These are phyloP conservation scores for Cladophialophora psammophila DNA, from an alignment of 2,329 filamentous ascomycete genomes.

Conservation along the genomic window DNA sequence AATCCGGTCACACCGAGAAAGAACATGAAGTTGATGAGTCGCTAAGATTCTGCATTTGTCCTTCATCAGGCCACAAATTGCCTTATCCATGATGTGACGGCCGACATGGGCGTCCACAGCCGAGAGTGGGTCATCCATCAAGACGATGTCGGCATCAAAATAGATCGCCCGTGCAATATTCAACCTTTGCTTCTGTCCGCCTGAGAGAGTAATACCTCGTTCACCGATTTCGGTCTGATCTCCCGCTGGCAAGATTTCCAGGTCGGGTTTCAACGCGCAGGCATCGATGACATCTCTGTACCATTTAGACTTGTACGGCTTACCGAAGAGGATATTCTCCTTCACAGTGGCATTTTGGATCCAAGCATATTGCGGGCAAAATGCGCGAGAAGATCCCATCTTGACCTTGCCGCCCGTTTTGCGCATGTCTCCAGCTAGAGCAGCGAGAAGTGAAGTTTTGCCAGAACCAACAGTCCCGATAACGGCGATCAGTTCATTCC, in stretches of 20 bases:
- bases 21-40: constrained; percentile 93
- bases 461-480: constrained; percentile 90
- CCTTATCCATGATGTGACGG: constrained; percentile 84
- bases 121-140: constrained; percentile 71
- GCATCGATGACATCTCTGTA: constrained; percentile 84
- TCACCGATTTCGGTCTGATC: constrained; percentile 94
- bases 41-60: constrained; percentile 90
- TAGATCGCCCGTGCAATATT: constrained; percentile 86
- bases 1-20: constrained; percentile 88
- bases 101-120: constrained; percentile 65
- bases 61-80: constrained; percentile 85
- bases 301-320: constrained; percentile 76
- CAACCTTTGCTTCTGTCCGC: constrained; percentile 91
- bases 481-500: constrained; percentile 67
- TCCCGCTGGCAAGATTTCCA: constrained; percentile 90
- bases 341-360: constrained; percentile 90
- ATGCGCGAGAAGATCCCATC: constrained; percentile 81
- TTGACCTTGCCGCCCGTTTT: constrained; percentile 76
- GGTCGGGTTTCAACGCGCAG: constrained; percentile 82
- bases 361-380: constrained; percentile 97
- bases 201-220: constrained; percentile 91
- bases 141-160: constrained; percentile 67
- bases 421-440: constrained; percentile 92
- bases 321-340: constrained; percentile 92
- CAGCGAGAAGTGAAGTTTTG: constrained; percentile 87